These are phyloP conservation scores for Amylostereum areolatum DNA, from an alignment of 1,284 basidiomycete genomes.

Conservation along the genomic window DNA sequence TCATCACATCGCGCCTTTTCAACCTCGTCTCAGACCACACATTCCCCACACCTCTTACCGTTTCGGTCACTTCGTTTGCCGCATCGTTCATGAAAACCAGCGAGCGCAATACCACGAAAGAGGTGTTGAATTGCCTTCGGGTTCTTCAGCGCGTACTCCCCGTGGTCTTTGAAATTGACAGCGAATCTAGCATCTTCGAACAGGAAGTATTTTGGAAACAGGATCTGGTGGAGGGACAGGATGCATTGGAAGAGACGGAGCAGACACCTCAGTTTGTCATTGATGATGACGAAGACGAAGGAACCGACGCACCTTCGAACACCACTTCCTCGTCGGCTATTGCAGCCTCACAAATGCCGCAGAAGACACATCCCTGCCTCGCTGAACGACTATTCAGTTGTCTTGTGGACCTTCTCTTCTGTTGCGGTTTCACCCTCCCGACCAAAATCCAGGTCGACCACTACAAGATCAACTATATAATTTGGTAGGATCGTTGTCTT, in stretches of 20 bases:
- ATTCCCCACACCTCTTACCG: slow-evolving; percentile 61
- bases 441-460: slow-evolving; percentile 71
- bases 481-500: slow-evolving; percentile 50
- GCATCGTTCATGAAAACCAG: slow-evolving; percentile 57
- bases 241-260: slow-evolving; percentile 23
- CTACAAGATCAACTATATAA: slow-evolving; percentile 83
- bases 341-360: slow-evolving; percentile 20
- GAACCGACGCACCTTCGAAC: slow-evolving; percentile 29
- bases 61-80: slow-evolving; percentile 60
- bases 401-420: slow-evolving; percentile 82
- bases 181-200: slow-evolving; percentile 65
- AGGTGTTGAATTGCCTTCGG: slow-evolving; percentile 84
- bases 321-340: slow-evolving; percentile 16
- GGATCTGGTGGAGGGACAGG: slow-evolving; percentile 36
- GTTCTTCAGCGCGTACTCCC: slow-evolving; percentile 85
- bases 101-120: slow-evolving; percentile 69
- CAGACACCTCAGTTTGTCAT: slow-evolving; percentile 69
- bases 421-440: slow-evolving; percentile 87
- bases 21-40: slow-evolving; percentile 77
- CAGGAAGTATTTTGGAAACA: slow-evolving; percentile 70
- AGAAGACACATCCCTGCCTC: slow-evolving; percentile 61
- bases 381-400: slow-evolving; percentile 76
- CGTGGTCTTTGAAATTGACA: slow-evolving; percentile 79
- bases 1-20: slow-evolving; percentile 72
- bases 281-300: slow-evolving; percentile 72